These are phyloP conservation scores for Trapa bicornis DNA, from an alignment of 345 rosid species.

Conservation along the genomic window DNA sequence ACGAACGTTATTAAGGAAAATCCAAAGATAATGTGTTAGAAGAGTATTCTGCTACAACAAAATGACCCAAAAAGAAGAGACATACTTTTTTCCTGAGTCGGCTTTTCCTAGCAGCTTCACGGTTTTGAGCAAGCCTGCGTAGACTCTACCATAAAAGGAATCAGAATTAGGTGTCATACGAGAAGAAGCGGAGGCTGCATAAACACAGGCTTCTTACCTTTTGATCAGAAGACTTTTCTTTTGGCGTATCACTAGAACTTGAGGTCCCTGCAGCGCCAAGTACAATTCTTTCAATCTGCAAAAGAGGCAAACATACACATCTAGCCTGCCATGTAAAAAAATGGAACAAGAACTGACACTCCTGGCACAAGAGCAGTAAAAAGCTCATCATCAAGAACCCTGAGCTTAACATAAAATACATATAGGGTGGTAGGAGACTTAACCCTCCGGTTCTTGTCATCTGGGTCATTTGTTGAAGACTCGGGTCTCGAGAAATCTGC, in stretches of 20 bases:
- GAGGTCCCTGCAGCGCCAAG: conserved; percentile 11
- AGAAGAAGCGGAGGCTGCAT: neutral
- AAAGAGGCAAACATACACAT: conserved; percentile 7
- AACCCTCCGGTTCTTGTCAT: conserved; percentile 71
- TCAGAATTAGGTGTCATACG: conserved; percentile 5
- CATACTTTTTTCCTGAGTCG: conserved; percentile 82
- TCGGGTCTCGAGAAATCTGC: conserved; percentile 68
- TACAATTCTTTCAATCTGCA: conserved; percentile 62
- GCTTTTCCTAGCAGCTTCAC: conserved; percentile 97
- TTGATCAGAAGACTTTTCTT: conserved; percentile 69
- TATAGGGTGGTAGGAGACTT: conserved; percentile 7
- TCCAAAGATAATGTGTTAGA: neutral
- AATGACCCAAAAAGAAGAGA: neutral
- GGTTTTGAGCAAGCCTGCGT: conserved; percentile 97
- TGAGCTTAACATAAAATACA: neutral
- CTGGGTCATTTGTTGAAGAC: conserved; percentile 73
- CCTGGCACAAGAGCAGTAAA: neutral
- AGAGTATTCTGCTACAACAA: neutral
- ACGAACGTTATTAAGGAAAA: neutral
- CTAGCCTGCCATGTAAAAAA: neutral
- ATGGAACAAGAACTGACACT: neutral
- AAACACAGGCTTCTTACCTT: conserved; percentile 35
- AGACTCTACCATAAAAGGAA: conserved; percentile 39
- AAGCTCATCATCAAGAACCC: neutral
- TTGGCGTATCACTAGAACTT: conserved; percentile 78